Percentiles rank a stretch among this genome's conserved stretches.
Evolutionary conservation across 2,329 filamentous ascomycete species (phyloP).

Genomic region (Hypoxylon sp.): DNA sequence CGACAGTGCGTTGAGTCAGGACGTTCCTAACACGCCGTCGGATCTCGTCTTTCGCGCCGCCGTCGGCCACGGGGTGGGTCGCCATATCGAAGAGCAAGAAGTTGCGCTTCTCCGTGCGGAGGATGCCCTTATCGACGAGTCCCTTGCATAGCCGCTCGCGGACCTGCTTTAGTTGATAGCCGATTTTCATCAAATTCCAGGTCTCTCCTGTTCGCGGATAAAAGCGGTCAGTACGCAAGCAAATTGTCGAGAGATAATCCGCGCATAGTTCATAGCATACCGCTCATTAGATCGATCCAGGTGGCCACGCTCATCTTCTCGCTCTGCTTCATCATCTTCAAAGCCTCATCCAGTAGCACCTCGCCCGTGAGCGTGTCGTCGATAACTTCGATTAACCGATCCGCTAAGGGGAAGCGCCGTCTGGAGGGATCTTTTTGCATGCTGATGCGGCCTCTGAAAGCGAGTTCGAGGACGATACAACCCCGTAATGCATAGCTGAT

Average conservation of each 20-base stretch:
- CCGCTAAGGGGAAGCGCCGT: conserved; percentile 90
- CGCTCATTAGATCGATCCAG: conserved; percentile 99
- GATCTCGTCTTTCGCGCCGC: conserved; percentile 97
- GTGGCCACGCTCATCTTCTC: conserved; percentile 99
- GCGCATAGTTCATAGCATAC: conserved; percentile 64
- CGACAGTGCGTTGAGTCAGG: conserved; percentile 92
- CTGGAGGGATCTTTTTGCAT: conserved; percentile 98
- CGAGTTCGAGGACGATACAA: conserved; percentile 97
- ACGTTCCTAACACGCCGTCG: conserved; percentile 91
- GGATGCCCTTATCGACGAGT: conserved; percentile 97
- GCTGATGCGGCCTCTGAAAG: conserved; percentile 94
- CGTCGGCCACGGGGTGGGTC: conserved; percentile 95
- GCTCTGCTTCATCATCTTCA: conserved; percentile 99
- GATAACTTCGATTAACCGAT: conserved; percentile 95
- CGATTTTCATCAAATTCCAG: conserved; percentile 99
- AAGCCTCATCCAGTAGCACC: conserved; percentile 94
- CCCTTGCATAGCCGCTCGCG: conserved; percentile 97
- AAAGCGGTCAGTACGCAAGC: conserved; percentile 28
- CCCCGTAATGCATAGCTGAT: conserved; percentile 97
- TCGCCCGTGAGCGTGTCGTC: conserved; percentile 97
- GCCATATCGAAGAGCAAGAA: conserved; percentile 99
- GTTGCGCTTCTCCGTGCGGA: conserved; percentile 98
- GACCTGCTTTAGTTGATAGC: conserved; percentile 99
- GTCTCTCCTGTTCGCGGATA: conserved; percentile 79
- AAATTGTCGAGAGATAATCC: not conserved